Base-by-base conservation (phyloP, 805 yeast genomes). In the Ogataea philodendri region DNA sequence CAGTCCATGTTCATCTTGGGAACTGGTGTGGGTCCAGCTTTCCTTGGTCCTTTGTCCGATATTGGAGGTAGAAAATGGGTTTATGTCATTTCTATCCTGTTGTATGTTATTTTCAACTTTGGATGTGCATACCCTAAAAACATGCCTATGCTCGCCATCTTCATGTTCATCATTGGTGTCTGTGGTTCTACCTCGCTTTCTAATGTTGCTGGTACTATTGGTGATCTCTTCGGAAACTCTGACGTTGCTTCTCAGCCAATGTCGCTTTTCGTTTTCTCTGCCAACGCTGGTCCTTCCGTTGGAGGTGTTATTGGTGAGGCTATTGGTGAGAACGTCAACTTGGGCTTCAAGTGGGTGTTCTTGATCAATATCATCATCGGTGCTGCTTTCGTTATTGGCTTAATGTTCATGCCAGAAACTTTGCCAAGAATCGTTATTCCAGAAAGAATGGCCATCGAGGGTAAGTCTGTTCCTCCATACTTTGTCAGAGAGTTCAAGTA, bases 271-370 rank as follows among this genome's bases (percentile, higher is more conserved):
- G 65, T 60, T 11, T 50, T 52, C 39, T 48, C 59, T 23, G 64
- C 64, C 26, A 59, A 60, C 45, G 50, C 59, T 19, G 65, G 65
- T 36, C 64, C 65, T 23, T 55, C 62, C 10, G 32, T 60, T 28
- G 65, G 65, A 39, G 62, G 63, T 41, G 58, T 61, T 29, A 55
- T 59, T 29, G 65, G 65, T 40, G 63, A 60, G 44, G 63, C 63
- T 30, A 59, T 60, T 26, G 45, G 48, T 15, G 59, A 54, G 28
- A 60, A 59, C 37, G 17, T 24, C 1, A 43, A 38, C 10, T 41
- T 59, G 44, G 62, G 63, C 23, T 57, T 34, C 39, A 51, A 53
- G 32, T 60, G 65, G 65, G 43, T 60, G 13, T 60, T 53, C 43
- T 46, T 59, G 39, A 51, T 60, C 34, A 60, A 60, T 40, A 43